Evolutionary conservation across 2,329 filamentous ascomycete species (phyloP), one percentile per base, ranked within the genome.

Genomic region (Penicillium sp.): DNA sequence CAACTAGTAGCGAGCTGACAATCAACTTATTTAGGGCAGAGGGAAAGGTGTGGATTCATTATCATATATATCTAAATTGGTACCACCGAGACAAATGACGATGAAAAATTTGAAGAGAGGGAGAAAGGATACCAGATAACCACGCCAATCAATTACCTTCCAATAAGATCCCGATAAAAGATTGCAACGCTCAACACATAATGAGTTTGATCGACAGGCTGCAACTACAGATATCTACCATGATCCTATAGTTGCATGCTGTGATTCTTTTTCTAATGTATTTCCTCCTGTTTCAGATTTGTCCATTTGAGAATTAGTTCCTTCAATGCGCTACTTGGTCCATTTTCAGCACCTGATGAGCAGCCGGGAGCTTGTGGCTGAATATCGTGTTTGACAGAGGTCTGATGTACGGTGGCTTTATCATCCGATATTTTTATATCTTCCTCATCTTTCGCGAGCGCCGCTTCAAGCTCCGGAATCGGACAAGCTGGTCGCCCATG

Each of bases 401-500:
- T 13, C 27, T 30, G 27, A 13, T 9, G 12, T 30, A 9, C 9
- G 27, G 27, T 30, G 27, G 27, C 27, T 30, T 30, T 5, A 30
- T 30, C 27, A 30, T 30, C 13, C 27, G 27, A 12, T 30, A 9
- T 30, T 30, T 30, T 30, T 7, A 30, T 30, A 30, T 30, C 27
- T 30, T 30, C 6, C 27, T 5, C 27, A 12, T 7, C 5, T 30
- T 30, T 30, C 27, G 24, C 5, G 5, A 10, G 10, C 10, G 24
- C 24, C 10, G 27, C 27, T 12, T 30, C 27, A 30, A 30, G 12
- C 27, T 30, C 27, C 27, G 12, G 27, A 30, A 30, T 30, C 27
- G 27, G 27, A 30, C 27, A 30, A 12, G 27, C 27, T 30, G 27
- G 27, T 30, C 84, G 74, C 33, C 68, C 76, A 23, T 82, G 78